phyloP scores from a whole-genome alignment of 129 eudicot genomes.

The Lonicera japonica region DNA sequence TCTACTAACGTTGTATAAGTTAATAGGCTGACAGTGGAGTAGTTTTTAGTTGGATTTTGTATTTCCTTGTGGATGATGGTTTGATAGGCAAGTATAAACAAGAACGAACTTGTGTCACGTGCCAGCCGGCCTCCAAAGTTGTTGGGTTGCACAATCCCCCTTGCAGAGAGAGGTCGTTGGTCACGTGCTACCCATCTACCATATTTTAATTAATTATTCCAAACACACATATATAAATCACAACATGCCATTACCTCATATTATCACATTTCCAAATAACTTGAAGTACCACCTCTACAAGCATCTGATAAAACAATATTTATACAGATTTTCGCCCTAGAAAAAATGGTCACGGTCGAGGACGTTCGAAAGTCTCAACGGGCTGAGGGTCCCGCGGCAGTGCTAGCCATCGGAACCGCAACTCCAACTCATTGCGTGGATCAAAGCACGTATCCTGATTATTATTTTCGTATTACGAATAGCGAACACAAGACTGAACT shows the following conservation, averaged over 20 bases:
- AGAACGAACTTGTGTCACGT: too few relatives aligned
- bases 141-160: too few relatives aligned
- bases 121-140: too few relatives aligned
- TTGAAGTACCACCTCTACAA: not conserved
- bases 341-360: slow-evolving; percentile 42
- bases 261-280: not conserved
- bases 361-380: slow-evolving; percentile 48
- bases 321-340: not conserved
- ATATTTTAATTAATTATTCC: too few relatives aligned
- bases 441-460: slow-evolving; percentile 61
- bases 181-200: too few relatives aligned
- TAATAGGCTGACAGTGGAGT: too few relatives aligned
- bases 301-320: not conserved
- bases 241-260: too few relatives aligned
- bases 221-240: slow-evolving; percentile 19
- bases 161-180: too few relatives aligned
- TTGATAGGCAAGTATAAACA: too few relatives aligned
- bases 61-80: too few relatives aligned
- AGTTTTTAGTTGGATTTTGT: too few relatives aligned
- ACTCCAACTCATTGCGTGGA: slow-evolving; percentile 48
- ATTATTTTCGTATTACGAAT: slow-evolving; percentile 55
- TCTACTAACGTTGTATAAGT: too few relatives aligned
- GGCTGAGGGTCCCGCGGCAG: slow-evolving; percentile 63
- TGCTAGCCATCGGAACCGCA: slow-evolving; percentile 67
- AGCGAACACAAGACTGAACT: slow-evolving; percentile 55